These are phyloP conservation scores for Taiozyma onychis DNA, from an alignment of 1,139 yeast species.

Conservation along the genomic window DNA sequence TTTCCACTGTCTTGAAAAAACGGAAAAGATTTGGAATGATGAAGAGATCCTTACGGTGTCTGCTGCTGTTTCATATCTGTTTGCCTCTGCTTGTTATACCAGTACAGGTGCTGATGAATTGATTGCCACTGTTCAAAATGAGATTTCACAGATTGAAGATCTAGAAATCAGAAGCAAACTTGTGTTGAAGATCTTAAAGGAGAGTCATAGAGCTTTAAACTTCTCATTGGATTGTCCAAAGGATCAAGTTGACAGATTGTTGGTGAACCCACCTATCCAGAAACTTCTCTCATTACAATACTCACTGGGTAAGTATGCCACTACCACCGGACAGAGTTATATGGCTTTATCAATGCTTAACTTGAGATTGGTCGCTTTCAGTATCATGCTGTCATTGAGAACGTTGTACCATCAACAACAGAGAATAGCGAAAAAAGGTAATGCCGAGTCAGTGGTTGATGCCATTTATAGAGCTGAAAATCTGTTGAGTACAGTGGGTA, in stretches of 20 bases:
- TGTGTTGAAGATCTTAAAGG: conserved; percentile 45
- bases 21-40: conserved; percentile 3
- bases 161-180: conserved; percentile 28
- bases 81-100: conserved; percentile 63
- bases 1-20: conserved; percentile 12
- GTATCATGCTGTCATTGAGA: conserved; percentile 66
- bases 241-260: conserved; percentile 64
- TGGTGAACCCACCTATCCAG: conserved; percentile 71
- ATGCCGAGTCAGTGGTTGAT: conserved; percentile 44
- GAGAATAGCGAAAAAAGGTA: conserved; percentile 23
- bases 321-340: conserved; percentile 43
- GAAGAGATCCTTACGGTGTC: conserved; percentile 31
- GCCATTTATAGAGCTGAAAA: conserved; percentile 52
- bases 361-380: conserved; percentile 65
- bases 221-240: conserved; percentile 60
- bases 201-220: conserved; percentile 64
- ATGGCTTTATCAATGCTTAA: conserved; percentile 68
- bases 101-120: conserved; percentile 64
- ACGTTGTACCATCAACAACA: conserved; percentile 37
- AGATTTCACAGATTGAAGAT: conserved; percentile 31
- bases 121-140: conserved; percentile 46
- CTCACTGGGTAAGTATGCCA: conserved; percentile 56
- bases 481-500: conserved; percentile 59
- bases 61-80: conserved; percentile 58
- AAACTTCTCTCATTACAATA: conserved; percentile 60